Conservation (phyloP, 2,329 filamentous ascomycete species). For the Aspergillus pseudoterreus region DNA sequence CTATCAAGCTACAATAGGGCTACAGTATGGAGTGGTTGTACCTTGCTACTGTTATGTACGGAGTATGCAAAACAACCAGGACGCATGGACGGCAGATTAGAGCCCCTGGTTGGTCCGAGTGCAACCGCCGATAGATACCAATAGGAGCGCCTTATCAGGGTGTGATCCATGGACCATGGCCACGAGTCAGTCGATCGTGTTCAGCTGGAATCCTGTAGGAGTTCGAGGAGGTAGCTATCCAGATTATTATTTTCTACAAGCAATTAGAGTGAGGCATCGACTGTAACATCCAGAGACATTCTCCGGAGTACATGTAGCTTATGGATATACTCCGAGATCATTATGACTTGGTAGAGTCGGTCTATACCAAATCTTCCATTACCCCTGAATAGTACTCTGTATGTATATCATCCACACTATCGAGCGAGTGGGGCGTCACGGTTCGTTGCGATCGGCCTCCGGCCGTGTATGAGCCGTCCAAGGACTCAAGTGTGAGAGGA, state of each 20-base stretch:
- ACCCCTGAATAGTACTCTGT: not conserved
- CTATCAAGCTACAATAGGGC: too few relatives aligned
- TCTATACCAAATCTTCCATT: not conserved
- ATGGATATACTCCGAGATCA: too few relatives aligned
- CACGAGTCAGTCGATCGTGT: not conserved
- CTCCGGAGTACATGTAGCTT: too few relatives aligned
- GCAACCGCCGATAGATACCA: not conserved
- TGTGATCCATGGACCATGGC: not conserved
- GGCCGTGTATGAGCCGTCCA: not conserved
- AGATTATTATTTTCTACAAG: too few relatives aligned
- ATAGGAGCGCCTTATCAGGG: not conserved
- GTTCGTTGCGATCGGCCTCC: not conserved
- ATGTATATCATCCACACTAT: not conserved
- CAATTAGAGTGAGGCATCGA: too few relatives aligned
- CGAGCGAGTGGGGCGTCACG: not conserved
- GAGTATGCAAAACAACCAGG: not conserved
- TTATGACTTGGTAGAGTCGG: not conserved
- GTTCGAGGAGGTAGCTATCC: too few relatives aligned
- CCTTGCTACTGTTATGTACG: too few relatives aligned
- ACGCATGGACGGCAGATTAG: not conserved
- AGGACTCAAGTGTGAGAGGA: not conserved
- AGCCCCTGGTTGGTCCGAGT: not conserved
- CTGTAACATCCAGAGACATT: too few relatives aligned
- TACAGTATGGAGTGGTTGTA: too few relatives aligned
- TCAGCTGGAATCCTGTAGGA: not conserved